Base-by-base conservation (phyloP, 2,329 filamentous ascomycete species). In the Cladophialophora psammophila region DNA sequence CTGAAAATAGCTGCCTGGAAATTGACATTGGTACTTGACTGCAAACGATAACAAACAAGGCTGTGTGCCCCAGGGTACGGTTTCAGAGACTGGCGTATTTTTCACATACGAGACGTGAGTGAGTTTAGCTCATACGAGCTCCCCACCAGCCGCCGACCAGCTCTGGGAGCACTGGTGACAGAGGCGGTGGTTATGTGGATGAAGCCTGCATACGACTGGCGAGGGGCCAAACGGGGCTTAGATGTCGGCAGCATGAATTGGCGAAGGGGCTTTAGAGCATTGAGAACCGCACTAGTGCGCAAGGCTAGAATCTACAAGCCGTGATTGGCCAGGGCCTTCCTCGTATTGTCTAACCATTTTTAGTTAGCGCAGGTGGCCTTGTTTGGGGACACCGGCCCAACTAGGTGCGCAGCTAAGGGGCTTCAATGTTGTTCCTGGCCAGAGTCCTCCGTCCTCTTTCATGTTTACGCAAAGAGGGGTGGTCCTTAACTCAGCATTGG, bases 331-430 rank as follows among this genome's bases (percentile, higher is more conserved):
- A 50, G 9, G 8, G 12, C 3, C 8, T 1, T 31, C 13, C 45
- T 60, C 63, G 63, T 64, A 64, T 45, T 2, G 10, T 9, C 56
- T 64, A 64, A 64, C 63, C 20, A 13, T 9, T 26, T n/a, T 12
- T 7, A 20, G 45, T 34, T 60, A 58, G 36, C 15, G n/a, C 20
- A 3, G 63, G 63, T 13, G 63, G 63, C 63, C 63, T 64, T 20
- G 54, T 58, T 42, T 50, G 45, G 45, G 20, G 20, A 10, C 18
- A 50, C 9, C 20, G n/a, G 42, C 15, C 36, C 36, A 5, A 13
- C 36, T 40, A 10, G 6, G 10, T 4, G 20, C 20, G 34, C 36
- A 50, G 26, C 10, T 12, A 31, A 18, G 40, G 20, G 7, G 3
- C 9, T 12, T 6, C 48, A 34, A 34, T 35, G 7, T 45, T 36